Evolutionary conservation across 2,329 filamentous ascomycete genomes (phyloP).

Genomic region (Coniochaeta sp.): DNA sequence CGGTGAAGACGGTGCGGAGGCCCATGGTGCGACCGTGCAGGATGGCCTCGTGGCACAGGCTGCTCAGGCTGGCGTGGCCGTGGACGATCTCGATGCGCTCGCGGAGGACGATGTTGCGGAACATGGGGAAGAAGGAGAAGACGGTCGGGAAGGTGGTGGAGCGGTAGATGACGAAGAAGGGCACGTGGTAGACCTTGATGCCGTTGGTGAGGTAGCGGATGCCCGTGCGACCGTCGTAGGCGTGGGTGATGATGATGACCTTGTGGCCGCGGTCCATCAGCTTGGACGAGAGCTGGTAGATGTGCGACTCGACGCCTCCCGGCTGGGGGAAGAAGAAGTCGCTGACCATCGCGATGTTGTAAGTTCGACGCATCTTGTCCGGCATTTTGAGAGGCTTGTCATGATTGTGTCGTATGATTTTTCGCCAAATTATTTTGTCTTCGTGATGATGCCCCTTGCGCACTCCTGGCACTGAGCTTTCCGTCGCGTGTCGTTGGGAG

Average conservation of each 20-base stretch:
- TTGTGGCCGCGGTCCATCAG: constrained; percentile 96
- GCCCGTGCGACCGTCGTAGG: constrained; percentile 83
- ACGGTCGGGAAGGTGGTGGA: constrained; percentile 91
- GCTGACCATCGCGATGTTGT: constrained; percentile 85
- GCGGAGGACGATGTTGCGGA: constrained; percentile 89
- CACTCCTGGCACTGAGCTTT: not conserved
- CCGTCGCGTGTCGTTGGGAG: not conserved
- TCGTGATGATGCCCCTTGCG: too few species aligned
- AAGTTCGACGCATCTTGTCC: constrained; percentile 46
- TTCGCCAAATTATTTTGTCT: not conserved
- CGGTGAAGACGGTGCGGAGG: constrained; percentile 89
- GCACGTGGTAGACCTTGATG: constrained; percentile 96
- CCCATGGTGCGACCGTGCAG: constrained; percentile 96
- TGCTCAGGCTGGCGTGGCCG: constrained; percentile 91
- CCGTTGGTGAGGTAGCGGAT: constrained; percentile 95
- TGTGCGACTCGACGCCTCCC: constrained; percentile 94
- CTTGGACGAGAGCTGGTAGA: constrained; percentile 95
- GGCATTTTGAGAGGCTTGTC: not conserved
- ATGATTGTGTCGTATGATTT: not conserved
- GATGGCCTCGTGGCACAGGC: constrained; percentile 89
- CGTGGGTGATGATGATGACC: constrained; percentile 95
- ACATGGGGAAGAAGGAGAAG: constrained; percentile 97
- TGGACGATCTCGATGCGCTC: constrained; percentile 97
- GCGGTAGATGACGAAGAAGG: constrained; percentile 92
- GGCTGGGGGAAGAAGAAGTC: constrained; percentile 99